phyloP scores from a whole-genome alignment of 352 stramenopile species.

The Globisporangium cederbergense region DNA sequence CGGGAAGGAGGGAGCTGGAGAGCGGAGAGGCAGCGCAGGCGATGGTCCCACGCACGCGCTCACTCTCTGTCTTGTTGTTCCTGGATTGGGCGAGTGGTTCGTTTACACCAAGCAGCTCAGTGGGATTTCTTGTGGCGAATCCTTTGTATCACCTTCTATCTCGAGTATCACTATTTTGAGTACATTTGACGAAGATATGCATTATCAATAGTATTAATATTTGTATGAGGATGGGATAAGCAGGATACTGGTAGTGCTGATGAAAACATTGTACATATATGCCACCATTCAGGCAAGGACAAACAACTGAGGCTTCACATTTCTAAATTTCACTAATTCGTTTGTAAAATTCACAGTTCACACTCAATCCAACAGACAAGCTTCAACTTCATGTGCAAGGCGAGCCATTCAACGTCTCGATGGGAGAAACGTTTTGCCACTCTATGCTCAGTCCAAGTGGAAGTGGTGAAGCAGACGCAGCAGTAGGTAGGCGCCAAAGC shows the following conservation, averaged over 20 bases:
- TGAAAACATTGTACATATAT: not conserved
- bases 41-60: slow-evolving; percentile 6
- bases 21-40: not conserved
- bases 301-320: not conserved
- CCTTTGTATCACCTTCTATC: no score
- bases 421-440: not conserved
- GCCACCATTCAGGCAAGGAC: not conserved
- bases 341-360: not conserved
- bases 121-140: not conserved
- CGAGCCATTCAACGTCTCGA: not conserved
- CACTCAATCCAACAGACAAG: not conserved
- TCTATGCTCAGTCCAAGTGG: not conserved
- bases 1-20: not conserved
- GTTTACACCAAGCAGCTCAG: slow-evolving; percentile 17
- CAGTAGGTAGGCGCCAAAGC: slow-evolving; percentile 31
- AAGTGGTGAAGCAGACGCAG: slow-evolving; percentile 26
- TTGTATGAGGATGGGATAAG: not conserved
- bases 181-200: not conserved
- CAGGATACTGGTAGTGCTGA: no score
- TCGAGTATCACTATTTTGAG: no score
- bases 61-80: not conserved
- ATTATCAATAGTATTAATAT: not conserved
- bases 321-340: not conserved
- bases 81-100: slow-evolving; percentile 5
- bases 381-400: not conserved